These are phyloP conservation scores for Lunularia cruciata DNA, from an alignment of 225 moss, liverwort and hornwort genomes.

Conservation along the genomic window DNA sequence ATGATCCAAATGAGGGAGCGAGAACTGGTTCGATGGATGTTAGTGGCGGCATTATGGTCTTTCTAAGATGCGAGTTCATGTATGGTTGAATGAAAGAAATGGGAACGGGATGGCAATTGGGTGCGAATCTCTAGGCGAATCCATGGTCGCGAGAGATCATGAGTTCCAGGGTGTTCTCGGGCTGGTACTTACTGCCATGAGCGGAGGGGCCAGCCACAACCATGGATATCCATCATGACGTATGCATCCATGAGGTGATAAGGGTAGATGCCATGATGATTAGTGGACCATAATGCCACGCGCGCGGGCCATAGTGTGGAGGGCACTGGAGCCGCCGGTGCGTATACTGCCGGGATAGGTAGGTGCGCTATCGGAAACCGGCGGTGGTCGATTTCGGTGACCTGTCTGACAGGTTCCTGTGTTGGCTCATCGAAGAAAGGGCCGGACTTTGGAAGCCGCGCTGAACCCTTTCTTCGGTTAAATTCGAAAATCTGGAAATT, in stretches of 20 bases:
- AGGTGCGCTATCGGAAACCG: neutral
- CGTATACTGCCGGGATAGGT: neutral
- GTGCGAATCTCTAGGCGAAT: no score
- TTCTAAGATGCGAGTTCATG: neutral
- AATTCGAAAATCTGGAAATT: neutral
- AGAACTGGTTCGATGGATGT: neutral
- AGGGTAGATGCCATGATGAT: neutral
- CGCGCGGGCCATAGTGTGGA: constrained; percentile 1
- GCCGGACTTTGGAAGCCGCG: neutral
- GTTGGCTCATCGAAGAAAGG: neutral
- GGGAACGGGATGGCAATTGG: no score
- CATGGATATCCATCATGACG: neutral
- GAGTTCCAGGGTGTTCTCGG: neutral
- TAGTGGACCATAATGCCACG: constrained; percentile 11
- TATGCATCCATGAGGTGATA: neutral
- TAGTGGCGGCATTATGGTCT: neutral
- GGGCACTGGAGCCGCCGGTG: constrained; percentile 16
- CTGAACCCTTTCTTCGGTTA: no score
- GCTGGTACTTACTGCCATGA: neutral
- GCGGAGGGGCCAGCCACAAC: neutral
- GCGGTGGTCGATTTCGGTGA: neutral
- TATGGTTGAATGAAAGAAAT: neutral
- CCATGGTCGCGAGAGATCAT: neutral
- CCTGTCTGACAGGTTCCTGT: constrained; percentile 7
- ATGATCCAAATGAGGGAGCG: neutral